These are phyloP conservation scores for Coemansia sp. DNA, from an alignment of 192 early-diverging fungal species.

Conservation along the genomic window DNA sequence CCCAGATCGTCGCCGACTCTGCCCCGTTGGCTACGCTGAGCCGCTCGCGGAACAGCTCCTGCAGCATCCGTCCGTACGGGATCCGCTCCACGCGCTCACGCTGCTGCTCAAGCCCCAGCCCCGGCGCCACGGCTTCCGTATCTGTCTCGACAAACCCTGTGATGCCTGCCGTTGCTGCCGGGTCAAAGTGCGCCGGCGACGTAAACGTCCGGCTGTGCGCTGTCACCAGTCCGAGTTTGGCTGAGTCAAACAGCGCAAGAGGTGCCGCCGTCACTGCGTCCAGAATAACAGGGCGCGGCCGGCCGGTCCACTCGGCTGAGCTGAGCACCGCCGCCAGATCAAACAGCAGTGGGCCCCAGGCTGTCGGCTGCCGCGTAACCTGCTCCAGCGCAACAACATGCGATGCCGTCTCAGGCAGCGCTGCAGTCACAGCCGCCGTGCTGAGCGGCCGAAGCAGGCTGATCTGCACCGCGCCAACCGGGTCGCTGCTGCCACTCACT, in stretches of 20 bases:
- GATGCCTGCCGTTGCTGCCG: slow-evolving; percentile 33
- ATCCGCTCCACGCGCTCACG: slow-evolving; percentile 60
- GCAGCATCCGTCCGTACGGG: slow-evolving; percentile 80
- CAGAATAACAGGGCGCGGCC: slow-evolving; percentile 36
- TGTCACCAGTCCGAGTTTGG: slow-evolving; percentile 25
- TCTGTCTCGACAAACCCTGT: slow-evolving; percentile 12
- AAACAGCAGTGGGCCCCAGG: slow-evolving; percentile 81
- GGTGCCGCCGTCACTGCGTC: slow-evolving; percentile 36
- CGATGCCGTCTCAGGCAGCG: slow-evolving; percentile 65
- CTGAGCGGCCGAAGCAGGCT: slow-evolving; percentile 79
- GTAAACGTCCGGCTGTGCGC: slow-evolving; percentile 17
- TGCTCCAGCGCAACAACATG: slow-evolving; percentile 67
- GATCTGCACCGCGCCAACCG: slow-evolving; percentile 73
- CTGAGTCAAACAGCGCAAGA: slow-evolving; percentile 20
- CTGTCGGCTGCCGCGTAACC: slow-evolving; percentile 58
- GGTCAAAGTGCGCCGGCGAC: slow-evolving; percentile 46
- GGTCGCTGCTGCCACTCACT: slow-evolving; percentile 41
- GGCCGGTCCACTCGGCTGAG: slow-evolving; percentile 55
- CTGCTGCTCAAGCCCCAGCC: slow-evolving; percentile 31
- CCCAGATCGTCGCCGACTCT: slow-evolving; percentile 71
- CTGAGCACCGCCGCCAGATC: slow-evolving; percentile 78
- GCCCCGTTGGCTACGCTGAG: slow-evolving; percentile 79
- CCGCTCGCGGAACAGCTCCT: slow-evolving; percentile 74
- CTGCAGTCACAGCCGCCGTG: slow-evolving; percentile 54
- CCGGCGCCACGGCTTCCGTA: slow-evolving; percentile 13